Base-by-base conservation (phyloP, 371 early-diverging fungal species). In the Capillidium rhysosporum region DNA sequence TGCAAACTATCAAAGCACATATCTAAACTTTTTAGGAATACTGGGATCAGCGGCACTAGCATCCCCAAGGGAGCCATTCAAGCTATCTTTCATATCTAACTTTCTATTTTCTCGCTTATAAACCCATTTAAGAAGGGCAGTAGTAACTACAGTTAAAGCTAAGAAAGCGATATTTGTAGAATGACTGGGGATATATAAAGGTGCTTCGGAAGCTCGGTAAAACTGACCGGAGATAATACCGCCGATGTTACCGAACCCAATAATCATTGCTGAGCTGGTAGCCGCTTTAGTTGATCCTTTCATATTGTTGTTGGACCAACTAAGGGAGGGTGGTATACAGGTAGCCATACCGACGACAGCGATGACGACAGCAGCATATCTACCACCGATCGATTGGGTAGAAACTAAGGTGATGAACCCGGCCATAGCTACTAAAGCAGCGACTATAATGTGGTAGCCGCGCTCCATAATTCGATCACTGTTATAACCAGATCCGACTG, bases 231-330 rank as follows among this genome's bases (percentile, higher is more conserved):
- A 26, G 20, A 56, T 18, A 9, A 45, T 69, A 28, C 78, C 80
- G 41, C 80, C 76, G 26, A 78, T 63, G 39, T 77, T 79, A 52
- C 82, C 82, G 49, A 77, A 66, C 1, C 71, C 66, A 45, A 77
- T 70, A 34, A 75, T 71, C 40, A 73, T 63, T 7, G 77, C 80
- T 9, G 69, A 65, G 0, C 71, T 76, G 31, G 71, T 72, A 61
- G 71, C 77, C 40, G 75, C 67, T 62, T 80, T 80, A 23, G 76
- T 75, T 49, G 75, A 73, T 0, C 80, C 80, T 54, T 71, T 73
- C 41, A 76, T 66, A 39, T 76, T 77, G 59, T 68, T 72, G 1
- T 73, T 67, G 57, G 76, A 71, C 77, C 77, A 80, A 0, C 69
- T 64, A 10, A 80, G 57, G 71, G 73, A 75, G 34, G 75, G 62